phyloP scores from a whole-genome alignment of 495 filamentous ascomycete genomes.

The Lophiostoma macrostomum region DNA sequence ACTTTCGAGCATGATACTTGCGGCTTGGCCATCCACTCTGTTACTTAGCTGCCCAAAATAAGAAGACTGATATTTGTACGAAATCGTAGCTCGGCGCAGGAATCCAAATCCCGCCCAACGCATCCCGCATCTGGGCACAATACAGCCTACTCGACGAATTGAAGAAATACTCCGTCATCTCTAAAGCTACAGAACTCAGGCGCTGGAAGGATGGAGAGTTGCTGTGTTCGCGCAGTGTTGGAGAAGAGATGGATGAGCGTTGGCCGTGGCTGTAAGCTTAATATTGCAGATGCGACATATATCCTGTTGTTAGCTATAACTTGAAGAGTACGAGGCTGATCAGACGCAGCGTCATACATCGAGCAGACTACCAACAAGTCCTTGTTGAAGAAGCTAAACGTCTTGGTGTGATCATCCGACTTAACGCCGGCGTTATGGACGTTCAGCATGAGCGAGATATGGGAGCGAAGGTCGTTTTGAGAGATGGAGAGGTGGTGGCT shows the following conservation, averaged over 20 bases:
- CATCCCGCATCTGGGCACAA: background rate
- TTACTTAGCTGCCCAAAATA: too few species aligned
- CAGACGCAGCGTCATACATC: conserved; percentile 3
- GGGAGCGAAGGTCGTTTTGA: background rate
- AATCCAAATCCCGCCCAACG: conserved; percentile 16
- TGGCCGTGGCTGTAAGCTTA: conserved; percentile 11
- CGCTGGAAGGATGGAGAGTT: conserved; percentile 11
- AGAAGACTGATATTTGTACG: too few species aligned
- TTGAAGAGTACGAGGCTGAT: background rate
- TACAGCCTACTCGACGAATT: conserved; percentile 3
- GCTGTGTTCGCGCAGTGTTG: background rate
- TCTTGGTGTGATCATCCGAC: background rate
- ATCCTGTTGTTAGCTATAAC: background rate
- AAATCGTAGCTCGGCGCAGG: conserved; percentile 8
- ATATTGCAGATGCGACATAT: too few species aligned
- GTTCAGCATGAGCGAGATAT: background rate
- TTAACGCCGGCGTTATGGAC: background rate
- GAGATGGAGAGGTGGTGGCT: background rate
- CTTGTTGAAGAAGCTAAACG: conserved; percentile 1
- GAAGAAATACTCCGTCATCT: background rate
- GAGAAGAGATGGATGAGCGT: background rate
- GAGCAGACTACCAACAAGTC: conserved; percentile 8
- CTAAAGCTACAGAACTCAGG: background rate
- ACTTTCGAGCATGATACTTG: too few species aligned
- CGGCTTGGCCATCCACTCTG: too few species aligned